Base-by-base conservation (phyloP, 768 basidiomycete genomes). In the Leucosporidium yakuticum region DNA sequence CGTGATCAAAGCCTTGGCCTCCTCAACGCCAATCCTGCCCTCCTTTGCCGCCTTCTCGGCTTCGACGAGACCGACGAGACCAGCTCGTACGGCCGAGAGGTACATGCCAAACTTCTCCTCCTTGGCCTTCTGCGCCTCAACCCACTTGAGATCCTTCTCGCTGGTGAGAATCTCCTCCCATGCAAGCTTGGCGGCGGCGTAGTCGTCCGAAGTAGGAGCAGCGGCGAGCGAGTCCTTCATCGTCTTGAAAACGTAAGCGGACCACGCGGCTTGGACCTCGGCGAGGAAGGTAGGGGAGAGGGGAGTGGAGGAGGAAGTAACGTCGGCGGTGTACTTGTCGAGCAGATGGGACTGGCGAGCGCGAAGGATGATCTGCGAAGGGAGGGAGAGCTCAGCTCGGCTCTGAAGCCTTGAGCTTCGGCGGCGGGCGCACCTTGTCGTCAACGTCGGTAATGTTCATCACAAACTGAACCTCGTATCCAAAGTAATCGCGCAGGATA, bases 371-470 rank as follows among this genome's bases (percentile, higher is more conserved):
- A 98, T 99, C 96, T 98, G 74, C 12, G 34, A 25, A 47, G 17
- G 36, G 20, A 29, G 34, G 34, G 47, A 19, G 23, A 32, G 59
- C 61, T 63, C 23, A 56, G 48, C n/a, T 15, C 23, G 27, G 44
- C 15, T 23, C 15, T 34, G 23, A 49, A 32, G 39, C 15, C 20
- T 4, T 4, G 36, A 59, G 27, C 21, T 7, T 25, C 27, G 19
- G 9, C 27, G 19, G 9, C 4, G 21, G 48, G 67, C 81, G 62
- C 67, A 90, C 95, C 86, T 99, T 99, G 84, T 98, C 96, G 76
- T 99, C 96, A 69, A 99, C 96, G 79, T 99, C 95, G 7, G 96
- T 99, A 74, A 99, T 86, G 79, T 99, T 99, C 92, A 96, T 96
- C 55, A 98, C 95, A 77, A 98, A 96, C 78, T 97, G 91, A 64